Conservation (phyloP, 2,329 filamentous ascomycete genomes). For the Bipolaris gigantea region DNA sequence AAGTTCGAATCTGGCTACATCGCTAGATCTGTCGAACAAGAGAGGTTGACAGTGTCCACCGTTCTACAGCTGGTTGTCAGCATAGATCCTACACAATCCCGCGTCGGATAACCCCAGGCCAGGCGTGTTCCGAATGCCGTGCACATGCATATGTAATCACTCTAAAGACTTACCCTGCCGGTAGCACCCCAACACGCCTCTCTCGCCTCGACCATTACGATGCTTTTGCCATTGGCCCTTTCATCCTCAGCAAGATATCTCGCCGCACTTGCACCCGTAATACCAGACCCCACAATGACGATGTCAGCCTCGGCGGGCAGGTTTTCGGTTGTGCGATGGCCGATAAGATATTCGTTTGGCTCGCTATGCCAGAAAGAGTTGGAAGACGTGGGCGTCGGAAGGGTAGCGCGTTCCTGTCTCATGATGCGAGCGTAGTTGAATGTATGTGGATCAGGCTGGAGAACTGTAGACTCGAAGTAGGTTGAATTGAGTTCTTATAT, state of each 20-base stretch:
- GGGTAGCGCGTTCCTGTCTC: conserved; percentile 41
- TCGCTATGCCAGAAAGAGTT: conserved; percentile 74
- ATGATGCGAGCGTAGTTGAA: conserved; percentile 21
- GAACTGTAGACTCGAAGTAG: background rate
- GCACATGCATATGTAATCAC: background rate
- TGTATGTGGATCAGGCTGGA: background rate
- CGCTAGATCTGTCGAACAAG: conserved; percentile 62
- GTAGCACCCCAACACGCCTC: conserved; percentile 85
- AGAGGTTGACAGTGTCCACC: conserved; percentile 72
- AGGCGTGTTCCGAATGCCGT: background rate
- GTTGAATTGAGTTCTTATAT: conserved; percentile 2
- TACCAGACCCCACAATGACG: conserved; percentile 73
- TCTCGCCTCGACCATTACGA: conserved; percentile 75
- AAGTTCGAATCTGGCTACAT: conserved; percentile 72
- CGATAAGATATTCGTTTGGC: conserved; percentile 64
- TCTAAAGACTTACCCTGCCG: conserved; percentile 61
- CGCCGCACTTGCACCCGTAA: conserved; percentile 73
- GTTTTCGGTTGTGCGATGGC: conserved; percentile 67
- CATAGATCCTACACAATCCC: background rate
- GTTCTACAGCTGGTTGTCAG: conserved; percentile 42
- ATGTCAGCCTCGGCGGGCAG: conserved; percentile 67
- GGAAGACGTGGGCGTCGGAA: conserved; percentile 65
- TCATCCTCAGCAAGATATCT: conserved; percentile 59
- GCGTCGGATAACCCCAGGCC: background rate
- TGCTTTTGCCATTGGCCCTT: conserved; percentile 50